Conservation (phyloP, 2,329 filamentous ascomycete genomes). For the Arthrobotrys megalospora region DNA sequence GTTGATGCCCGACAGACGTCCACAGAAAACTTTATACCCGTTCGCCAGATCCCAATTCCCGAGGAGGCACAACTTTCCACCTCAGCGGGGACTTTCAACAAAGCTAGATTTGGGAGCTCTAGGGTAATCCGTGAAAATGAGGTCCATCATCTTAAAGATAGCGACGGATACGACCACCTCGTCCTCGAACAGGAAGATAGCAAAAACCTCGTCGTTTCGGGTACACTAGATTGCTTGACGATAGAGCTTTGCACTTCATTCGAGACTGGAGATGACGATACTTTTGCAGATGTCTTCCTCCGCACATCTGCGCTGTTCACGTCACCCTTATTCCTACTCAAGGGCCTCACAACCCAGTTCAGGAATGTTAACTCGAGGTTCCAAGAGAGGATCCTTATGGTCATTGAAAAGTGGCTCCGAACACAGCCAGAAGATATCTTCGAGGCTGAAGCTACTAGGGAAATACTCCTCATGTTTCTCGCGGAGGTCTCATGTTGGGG, state of each 20-base stretch:
- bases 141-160: conserved; percentile 59
- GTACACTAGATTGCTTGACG: conserved; percentile 54
- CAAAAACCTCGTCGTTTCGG: conserved; percentile 56
- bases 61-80: conserved; percentile 57
- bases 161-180: conserved; percentile 54
- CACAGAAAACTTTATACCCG: conserved; percentile 51
- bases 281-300: conserved; percentile 48
- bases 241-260: conserved; percentile 57
- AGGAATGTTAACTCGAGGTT: conserved; percentile 39
- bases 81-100: conserved; percentile 50
- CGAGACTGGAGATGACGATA: conserved; percentile 54
- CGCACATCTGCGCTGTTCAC: conserved; percentile 40
- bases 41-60: conserved; percentile 54
- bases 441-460: conserved; percentile 40
- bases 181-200: conserved; percentile 58
- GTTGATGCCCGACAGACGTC: conserved; percentile 34
- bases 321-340: conserved; percentile 37
- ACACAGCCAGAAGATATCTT: conserved; percentile 56
- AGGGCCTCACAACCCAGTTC: conserved; percentile 41
- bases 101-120: conserved; percentile 42
- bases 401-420: conserved; percentile 51
- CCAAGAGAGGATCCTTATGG: conserved; percentile 49
- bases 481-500: conserved; percentile 54
- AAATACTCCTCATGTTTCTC: conserved; percentile 55
- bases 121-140: conserved; percentile 59